phyloP scores from a whole-genome alignment of 352 stramenopile genomes.

The Globisporangium recalcitrans region DNA sequence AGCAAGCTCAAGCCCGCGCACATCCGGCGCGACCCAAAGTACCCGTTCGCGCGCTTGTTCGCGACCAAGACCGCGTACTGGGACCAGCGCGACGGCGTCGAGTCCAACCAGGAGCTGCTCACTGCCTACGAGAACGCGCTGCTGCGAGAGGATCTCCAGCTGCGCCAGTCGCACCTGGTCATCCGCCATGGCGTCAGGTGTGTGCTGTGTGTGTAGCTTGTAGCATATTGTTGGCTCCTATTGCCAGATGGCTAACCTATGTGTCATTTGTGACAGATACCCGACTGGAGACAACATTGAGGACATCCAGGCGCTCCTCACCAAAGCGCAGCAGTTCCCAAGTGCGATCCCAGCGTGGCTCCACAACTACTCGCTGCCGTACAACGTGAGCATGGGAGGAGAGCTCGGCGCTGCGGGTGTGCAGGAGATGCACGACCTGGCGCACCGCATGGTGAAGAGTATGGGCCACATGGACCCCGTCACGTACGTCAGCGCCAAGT shows the following conservation, averaged over 20 bases:
- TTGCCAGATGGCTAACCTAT: not conserved
- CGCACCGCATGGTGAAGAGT: slow-evolving; percentile 18
- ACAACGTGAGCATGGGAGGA: slow-evolving; percentile 50
- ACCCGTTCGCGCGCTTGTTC: slow-evolving; percentile 30
- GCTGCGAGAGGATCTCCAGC: slow-evolving; percentile 32
- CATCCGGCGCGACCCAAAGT: slow-evolving; percentile 13
- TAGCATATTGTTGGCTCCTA: not conserved
- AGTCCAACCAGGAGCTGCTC: slow-evolving; percentile 21
- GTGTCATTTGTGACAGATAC: slow-evolving; percentile 29
- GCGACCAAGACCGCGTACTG: slow-evolving; percentile 58
- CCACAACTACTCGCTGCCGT: slow-evolving; percentile 56
- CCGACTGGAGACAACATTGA: slow-evolving; percentile 45
- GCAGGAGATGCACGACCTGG: slow-evolving; percentile 36
- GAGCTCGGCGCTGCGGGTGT: slow-evolving; percentile 32
- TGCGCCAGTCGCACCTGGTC: slow-evolving; percentile 58
- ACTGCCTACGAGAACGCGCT: slow-evolving; percentile 22
- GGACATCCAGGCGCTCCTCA: slow-evolving; percentile 43
- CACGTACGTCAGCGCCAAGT: slow-evolving; percentile 33
- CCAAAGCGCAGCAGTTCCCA: slow-evolving; percentile 33
- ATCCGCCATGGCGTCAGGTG: slow-evolving; percentile 60
- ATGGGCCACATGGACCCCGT: slow-evolving; percentile 20
- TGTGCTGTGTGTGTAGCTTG: too few species aligned
- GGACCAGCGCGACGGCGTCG: slow-evolving; percentile 32
- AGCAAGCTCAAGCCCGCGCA: slow-evolving; percentile 6
- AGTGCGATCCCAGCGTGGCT: slow-evolving; percentile 46